Conservation (phyloP, 129 eudicot genomes). For the Mikania micrantha region DNA sequence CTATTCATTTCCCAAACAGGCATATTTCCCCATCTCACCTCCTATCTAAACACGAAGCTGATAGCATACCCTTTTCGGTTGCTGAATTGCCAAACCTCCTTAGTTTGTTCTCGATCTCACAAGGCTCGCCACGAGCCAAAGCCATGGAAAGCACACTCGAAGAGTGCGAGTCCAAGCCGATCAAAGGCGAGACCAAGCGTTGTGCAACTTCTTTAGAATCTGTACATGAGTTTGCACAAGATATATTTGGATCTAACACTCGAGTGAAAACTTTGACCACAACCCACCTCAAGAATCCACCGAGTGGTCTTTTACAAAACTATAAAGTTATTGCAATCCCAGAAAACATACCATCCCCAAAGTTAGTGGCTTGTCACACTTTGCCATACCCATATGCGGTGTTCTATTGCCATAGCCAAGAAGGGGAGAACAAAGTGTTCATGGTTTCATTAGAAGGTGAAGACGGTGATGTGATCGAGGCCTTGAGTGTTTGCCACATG, state of each 20-base stretch:
- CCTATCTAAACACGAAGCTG: conserved; percentile 53
- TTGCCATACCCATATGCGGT: conserved; percentile 81
- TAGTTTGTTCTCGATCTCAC: conserved; percentile 36
- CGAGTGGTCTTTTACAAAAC: conserved; percentile 38
- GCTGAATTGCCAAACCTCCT: conserved; percentile 43
- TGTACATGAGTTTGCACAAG: conserved; percentile 45
- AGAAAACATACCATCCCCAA: conserved; percentile 43
- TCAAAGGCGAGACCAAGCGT: conserved; percentile 57
- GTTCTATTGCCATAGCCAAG: conserved; percentile 67
- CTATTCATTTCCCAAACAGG: conserved; percentile 55
- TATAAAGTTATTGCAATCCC: conserved; percentile 42
- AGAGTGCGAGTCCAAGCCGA: conserved; percentile 52
- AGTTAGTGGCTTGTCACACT: conserved; percentile 70
- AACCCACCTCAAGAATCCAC: conserved; percentile 34
- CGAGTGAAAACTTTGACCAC: conserved; percentile 41
- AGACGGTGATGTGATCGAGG: conserved; percentile 56
- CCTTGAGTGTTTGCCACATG: conserved; percentile 71
- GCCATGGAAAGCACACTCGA: conserved; percentile 69
- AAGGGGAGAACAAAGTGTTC: conserved; percentile 48
- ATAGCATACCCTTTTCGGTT: conserved; percentile 56
- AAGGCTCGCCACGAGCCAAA: conserved; percentile 58
- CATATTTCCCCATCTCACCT: conserved; percentile 46
- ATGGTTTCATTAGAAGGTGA: conserved; percentile 57
- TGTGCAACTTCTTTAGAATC: conserved; percentile 68
- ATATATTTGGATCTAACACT: conserved; percentile 36